Percentiles rank a stretch among this genome's conserved stretches.
Conservation (phyloP, 2,329 filamentous ascomycete genomes). For the Cadophora sp. region DNA sequence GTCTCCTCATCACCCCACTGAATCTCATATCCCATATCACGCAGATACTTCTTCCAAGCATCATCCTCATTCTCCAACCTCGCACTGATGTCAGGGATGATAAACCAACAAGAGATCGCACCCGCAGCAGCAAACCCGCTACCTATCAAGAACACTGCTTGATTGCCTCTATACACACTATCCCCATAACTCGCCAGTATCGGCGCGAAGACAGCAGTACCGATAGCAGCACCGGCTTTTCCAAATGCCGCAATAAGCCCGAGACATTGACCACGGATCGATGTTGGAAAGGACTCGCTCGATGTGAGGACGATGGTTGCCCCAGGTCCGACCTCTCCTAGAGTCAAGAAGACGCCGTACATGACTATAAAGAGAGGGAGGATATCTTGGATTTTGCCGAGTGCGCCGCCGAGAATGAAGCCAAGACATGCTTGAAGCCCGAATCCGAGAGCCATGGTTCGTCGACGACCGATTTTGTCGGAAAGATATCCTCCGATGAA, state of each 20-base stretch:
- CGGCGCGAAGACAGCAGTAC: slow-evolving; percentile 57
- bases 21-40: slow-evolving; percentile 50
- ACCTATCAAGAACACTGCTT: slow-evolving; percentile 58
- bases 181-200: slow-evolving; percentile 53
- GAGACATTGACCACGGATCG: slow-evolving; percentile 56
- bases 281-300: slow-evolving; percentile 57
- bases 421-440: slow-evolving; percentile 52
- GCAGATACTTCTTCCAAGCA: slow-evolving; percentile 52
- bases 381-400: slow-evolving; percentile 51
- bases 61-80: slow-evolving; percentile 53
- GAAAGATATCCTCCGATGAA: slow-evolving; percentile 54
- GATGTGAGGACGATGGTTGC: slow-evolving; percentile 49
- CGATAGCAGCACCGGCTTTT: slow-evolving; percentile 57
- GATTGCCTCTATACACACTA: slow-evolving; percentile 52
- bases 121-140: slow-evolving; percentile 56
- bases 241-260: slow-evolving; percentile 55
- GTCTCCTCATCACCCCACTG: slow-evolving; percentile 44
- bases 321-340: slow-evolving; percentile 59
- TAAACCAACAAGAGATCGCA: slow-evolving; percentile 50
- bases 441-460: slow-evolving; percentile 59
- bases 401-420: slow-evolving; percentile 56
- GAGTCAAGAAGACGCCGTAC: slow-evolving; percentile 56
- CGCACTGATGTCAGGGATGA: slow-evolving; percentile 53
- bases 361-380: slow-evolving; percentile 58
- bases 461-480: slow-evolving; percentile 55